Evolutionary conservation across 106 monocot genomes (phyloP).

Genomic region (Alisma plantagoaquatica): DNA sequence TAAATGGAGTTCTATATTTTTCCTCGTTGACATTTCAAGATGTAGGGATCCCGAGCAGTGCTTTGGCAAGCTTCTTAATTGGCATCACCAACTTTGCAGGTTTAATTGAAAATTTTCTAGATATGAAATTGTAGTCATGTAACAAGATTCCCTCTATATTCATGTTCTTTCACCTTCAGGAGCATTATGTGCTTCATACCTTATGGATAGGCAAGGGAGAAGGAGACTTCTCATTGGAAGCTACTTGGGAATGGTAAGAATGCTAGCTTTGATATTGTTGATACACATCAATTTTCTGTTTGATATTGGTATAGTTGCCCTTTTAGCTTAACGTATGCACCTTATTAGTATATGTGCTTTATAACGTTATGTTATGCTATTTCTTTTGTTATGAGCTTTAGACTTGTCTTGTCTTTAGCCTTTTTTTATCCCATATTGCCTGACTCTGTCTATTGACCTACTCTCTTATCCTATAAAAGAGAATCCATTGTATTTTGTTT

Average conservation of each 20-base stretch:
- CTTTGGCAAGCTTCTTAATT: conserved; percentile 78
- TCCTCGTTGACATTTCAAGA: conserved; percentile 86
- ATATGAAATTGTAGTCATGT: too few relatives aligned
- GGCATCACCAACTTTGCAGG: conserved; percentile 84
- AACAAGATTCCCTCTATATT: neutral
- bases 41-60: conserved; percentile 57
- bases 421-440: neutral
- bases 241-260: conserved; percentile 82
- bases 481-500: too few relatives aligned
- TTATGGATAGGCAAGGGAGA: conserved; percentile 88
- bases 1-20: conserved; percentile 94
- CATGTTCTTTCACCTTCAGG: conserved; percentile 21
- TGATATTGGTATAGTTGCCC: too few relatives aligned
- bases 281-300: too few relatives aligned
- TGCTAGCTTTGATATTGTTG: neutral
- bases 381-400: too few relatives aligned
- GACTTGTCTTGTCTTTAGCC: too few relatives aligned
- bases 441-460: neutral
- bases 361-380: too few relatives aligned
- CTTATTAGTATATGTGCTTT: too few relatives aligned
- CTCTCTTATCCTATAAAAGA: too few relatives aligned
- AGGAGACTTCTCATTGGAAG: conserved; percentile 64
- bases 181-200: conserved; percentile 53
- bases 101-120: too few relatives aligned
- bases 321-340: too few relatives aligned